Percentiles rank a stretch among this genome's conserved stretches.
Evolutionary conservation across 75 land plant species (phyloP).

Genomic region (Larix kaempferi): DNA sequence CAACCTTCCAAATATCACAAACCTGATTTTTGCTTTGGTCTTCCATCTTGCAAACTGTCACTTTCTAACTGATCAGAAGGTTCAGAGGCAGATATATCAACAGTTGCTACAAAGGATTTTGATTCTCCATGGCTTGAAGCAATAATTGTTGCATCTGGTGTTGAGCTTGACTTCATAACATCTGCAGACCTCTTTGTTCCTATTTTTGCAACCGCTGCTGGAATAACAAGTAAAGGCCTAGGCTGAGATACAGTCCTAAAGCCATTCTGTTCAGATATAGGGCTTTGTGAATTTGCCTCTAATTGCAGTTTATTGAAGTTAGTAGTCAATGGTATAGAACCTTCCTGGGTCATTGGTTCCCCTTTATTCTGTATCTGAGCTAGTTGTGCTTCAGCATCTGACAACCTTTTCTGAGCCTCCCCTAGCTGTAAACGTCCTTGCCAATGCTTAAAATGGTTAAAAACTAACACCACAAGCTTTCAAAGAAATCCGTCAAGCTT

Average conservation of each 20-base stretch:
- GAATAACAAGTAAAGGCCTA: neutral
- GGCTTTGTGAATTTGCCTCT: neutral
- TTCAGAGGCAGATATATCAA: neutral
- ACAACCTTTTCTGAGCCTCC: constrained; percentile 7
- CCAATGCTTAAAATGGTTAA: neutral
- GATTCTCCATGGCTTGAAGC: neutral
- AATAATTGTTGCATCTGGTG: neutral
- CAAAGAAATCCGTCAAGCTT: neutral
- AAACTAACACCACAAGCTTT: neutral
- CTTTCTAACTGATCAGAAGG: neutral
- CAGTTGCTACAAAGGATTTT: neutral
- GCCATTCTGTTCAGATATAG: neutral
- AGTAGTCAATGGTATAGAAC: neutral
- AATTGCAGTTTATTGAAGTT: neutral
- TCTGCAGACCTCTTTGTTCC: neutral
- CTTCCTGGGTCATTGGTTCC: neutral
- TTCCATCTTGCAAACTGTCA: neutral
- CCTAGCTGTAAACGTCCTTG: constrained; percentile 3
- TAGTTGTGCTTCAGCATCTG: neutral
- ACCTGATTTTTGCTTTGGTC: constrained; percentile 4
- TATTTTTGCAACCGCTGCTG: neutral
- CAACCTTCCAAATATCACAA: neutral
- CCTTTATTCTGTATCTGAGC: neutral
- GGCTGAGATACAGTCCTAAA: neutral
- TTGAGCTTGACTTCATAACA: neutral